Evolutionary conservation across 257 asterid species (phyloP).

Genomic region (Eucommia ulmoides): DNA sequence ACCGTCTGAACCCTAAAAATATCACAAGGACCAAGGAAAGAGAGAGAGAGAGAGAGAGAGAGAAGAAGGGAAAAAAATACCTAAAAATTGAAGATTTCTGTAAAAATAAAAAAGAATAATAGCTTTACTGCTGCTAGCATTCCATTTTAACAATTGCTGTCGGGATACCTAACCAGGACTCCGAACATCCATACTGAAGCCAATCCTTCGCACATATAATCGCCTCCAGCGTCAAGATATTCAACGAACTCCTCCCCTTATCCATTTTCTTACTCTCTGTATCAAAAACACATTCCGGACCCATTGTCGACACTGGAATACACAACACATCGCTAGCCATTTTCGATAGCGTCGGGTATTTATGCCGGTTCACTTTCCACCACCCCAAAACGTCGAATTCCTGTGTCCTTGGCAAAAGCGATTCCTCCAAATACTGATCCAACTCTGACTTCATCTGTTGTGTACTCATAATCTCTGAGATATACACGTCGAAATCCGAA

Average conservation of each 20-base stretch:
- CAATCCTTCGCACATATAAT: neutral
- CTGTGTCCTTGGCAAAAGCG: slow-evolving; percentile 46
- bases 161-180: neutral
- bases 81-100: no score
- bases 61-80: no score
- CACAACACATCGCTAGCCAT: slow-evolving; percentile 71
- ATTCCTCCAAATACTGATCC: slow-evolving; percentile 50
- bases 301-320: slow-evolving; percentile 50
- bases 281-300: slow-evolving; percentile 46
- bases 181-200: neutral
- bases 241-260: neutral
- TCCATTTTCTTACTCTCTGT: slow-evolving; percentile 1
- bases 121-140: no score
- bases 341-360: slow-evolving; percentile 54
- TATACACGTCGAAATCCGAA: slow-evolving; percentile 36
- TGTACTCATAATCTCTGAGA: slow-evolving; percentile 33
- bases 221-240: neutral
- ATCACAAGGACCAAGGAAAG: no score
- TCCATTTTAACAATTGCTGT: neutral
- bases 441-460: slow-evolving; percentile 42
- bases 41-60: no score
- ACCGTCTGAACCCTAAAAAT: no score
- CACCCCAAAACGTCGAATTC: slow-evolving; percentile 79
- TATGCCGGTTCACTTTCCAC: slow-evolving; percentile 51
- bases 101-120: no score